These are phyloP conservation scores for Clonostachys chloroleuca DNA, from an alignment of 2,329 filamentous ascomycete genomes.

Conservation along the genomic window DNA sequence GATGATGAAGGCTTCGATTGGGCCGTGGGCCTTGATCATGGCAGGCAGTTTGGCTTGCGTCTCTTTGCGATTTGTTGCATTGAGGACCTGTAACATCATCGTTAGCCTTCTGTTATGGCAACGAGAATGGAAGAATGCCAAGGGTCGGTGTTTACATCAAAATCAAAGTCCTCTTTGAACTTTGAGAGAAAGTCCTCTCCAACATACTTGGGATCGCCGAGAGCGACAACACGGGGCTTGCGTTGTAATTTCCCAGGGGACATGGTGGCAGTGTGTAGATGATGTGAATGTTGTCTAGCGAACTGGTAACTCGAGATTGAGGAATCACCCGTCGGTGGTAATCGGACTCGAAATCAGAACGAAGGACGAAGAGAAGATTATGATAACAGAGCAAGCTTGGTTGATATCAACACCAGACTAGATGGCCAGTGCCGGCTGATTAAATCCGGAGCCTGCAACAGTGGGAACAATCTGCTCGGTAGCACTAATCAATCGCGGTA, in stretches of 20 bases:
- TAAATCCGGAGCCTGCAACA: background rate
- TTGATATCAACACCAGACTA: background rate
- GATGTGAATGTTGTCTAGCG: background rate
- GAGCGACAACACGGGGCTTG: conserved; percentile 30
- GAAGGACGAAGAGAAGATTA: background rate
- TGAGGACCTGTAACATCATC: conserved; percentile 24
- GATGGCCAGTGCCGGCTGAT: background rate
- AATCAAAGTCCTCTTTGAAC: conserved; percentile 25
- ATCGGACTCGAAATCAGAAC: conserved; percentile 1
- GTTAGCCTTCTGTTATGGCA: conserved; percentile 25
- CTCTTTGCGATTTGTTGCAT: background rate
- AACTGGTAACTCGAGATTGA: background rate
- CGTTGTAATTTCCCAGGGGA: conserved; percentile 1
- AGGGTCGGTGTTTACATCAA: conserved; percentile 5
- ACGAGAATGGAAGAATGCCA: conserved; percentile 23
- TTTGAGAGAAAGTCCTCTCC: conserved; percentile 28
- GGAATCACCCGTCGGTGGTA: background rate
- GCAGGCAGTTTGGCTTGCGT: background rate
- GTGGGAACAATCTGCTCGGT: background rate
- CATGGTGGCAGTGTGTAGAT: conserved; percentile 2
- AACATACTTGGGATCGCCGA: conserved; percentile 29
- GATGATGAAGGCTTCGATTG: conserved; percentile 39
- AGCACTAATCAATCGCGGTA: too few species aligned
- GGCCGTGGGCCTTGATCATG: conserved; percentile 13
- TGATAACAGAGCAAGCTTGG: background rate